Evolutionary conservation across 805 yeast genomes (phyloP).

Genomic region (Barnettozyma sucrosica): DNA sequence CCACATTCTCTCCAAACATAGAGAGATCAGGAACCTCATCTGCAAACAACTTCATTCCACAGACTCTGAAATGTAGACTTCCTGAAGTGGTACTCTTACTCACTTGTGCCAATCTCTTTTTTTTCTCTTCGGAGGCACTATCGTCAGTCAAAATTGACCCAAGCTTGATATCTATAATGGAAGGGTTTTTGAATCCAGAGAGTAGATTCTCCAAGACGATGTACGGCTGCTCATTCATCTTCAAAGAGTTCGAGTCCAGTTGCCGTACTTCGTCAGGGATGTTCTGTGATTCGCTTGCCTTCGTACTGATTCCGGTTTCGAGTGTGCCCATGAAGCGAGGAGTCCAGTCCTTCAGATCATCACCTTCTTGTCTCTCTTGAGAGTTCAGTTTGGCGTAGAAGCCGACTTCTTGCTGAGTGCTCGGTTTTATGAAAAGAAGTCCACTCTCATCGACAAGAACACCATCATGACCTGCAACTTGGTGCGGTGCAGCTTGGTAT

Average conservation of each 20-base stretch:
- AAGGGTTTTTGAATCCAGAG: constrained; percentile 56
- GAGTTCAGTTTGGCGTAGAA: constrained; percentile 51
- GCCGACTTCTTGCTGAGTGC: constrained; percentile 59
- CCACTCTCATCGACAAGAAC: constrained; percentile 59
- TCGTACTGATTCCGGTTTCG: constrained; percentile 36
- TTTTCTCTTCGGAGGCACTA: constrained; percentile 52
- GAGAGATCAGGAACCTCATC: constrained; percentile 15
- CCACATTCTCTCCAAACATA: constrained; percentile 11
- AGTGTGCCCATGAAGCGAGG: constrained; percentile 63
- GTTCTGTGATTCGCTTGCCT: constrained; percentile 19
- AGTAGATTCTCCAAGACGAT: constrained; percentile 70
- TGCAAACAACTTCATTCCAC: constrained; percentile 71
- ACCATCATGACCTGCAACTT: constrained; percentile 94
- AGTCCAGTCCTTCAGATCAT: constrained; percentile 49
- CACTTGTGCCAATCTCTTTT: constrained; percentile 53
- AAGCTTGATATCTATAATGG: constrained; percentile 76
- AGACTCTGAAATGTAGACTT: constrained; percentile 63
- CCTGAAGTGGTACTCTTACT: constrained; percentile 77
- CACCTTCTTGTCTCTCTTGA: constrained; percentile 6
- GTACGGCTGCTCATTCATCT: constrained; percentile 28
- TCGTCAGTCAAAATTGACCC: constrained; percentile 71
- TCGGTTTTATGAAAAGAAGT: constrained; percentile 65
- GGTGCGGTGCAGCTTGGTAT: constrained; percentile 35
- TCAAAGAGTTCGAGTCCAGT: neutral
- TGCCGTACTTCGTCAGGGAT: constrained; percentile 21